These are phyloP conservation scores for Thuja plicata DNA, from an alignment of 83 land plant species.

Conservation along the genomic window DNA sequence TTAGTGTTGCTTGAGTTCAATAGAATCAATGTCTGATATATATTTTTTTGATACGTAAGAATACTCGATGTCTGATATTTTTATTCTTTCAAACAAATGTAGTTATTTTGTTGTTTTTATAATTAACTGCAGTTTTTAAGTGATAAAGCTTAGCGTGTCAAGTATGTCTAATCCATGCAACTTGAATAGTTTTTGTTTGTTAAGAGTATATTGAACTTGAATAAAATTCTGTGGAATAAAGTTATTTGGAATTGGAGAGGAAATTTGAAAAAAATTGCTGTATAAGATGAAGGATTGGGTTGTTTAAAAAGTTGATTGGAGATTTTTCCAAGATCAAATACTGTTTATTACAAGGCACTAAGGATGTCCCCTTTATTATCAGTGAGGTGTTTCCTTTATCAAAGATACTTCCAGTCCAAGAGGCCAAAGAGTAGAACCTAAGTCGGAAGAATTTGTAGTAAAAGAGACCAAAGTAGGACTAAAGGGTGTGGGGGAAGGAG, in stretches of 20 bases:
- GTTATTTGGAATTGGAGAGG: not conserved
- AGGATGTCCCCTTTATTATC: not conserved
- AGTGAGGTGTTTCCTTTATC: not conserved
- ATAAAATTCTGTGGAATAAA: not conserved
- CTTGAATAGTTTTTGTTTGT: too few relatives aligned
- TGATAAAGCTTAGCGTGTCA: not conserved
- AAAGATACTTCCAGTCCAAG: not conserved
- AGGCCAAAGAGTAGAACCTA: not conserved
- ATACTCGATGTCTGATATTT: not conserved
- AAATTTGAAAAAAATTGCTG: not conserved
- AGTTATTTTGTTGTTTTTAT: not conserved
- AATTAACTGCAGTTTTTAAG: not conserved
- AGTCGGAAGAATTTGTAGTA: too few relatives aligned
- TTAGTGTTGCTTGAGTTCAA: not conserved
- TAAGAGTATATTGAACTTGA: not conserved
- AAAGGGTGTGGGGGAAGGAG: too few relatives aligned
- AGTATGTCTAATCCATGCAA: not conserved
- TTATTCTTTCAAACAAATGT: not conserved
- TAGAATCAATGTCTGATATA: not conserved
- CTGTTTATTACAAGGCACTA: not conserved
- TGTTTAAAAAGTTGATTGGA: not conserved
- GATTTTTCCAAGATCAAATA: not conserved
- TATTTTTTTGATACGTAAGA: too few relatives aligned
- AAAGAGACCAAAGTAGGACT: too few relatives aligned
- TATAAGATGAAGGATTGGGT: not conserved